A percentile compares a stretch with the other conserved stretches of the same genome.
Evolutionary conservation across 1,139 yeast species (phyloP).

Genomic region (Yamadazyma conglobata): DNA sequence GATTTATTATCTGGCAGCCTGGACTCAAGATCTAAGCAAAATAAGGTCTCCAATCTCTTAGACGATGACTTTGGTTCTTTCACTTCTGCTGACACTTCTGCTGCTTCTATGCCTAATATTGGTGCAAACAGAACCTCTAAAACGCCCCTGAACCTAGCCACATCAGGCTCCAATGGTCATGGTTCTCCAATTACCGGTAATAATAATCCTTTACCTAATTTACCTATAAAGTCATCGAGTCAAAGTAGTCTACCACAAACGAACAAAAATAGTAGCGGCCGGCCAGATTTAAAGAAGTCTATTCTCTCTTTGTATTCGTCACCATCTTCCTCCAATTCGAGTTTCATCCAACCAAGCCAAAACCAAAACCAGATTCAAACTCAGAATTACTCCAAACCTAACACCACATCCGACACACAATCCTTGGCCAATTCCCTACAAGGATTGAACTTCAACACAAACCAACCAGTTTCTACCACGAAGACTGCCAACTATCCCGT

Average conservation of each 20-base stretch:
- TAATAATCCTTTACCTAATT: slow-evolving; percentile 11
- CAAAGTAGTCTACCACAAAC: slow-evolving; percentile 32
- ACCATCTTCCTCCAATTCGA: slow-evolving; percentile 45
- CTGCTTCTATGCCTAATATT: slow-evolving; percentile 11
- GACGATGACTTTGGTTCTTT: slow-evolving; percentile 46
- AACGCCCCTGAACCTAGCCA: no score
- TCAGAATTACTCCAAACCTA: no score
- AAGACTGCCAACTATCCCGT: not conserved
- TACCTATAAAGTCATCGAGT: slow-evolving; percentile 10
- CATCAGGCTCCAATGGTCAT: slow-evolving; percentile 10
- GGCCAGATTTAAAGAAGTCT: slow-evolving; percentile 79
- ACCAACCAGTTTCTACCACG: slow-evolving; percentile 7
- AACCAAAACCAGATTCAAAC: slow-evolving; percentile 3
- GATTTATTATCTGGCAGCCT: no score
- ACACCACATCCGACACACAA: slow-evolving; percentile 1
- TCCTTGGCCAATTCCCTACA: slow-evolving; percentile 26
- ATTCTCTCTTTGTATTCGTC: slow-evolving; percentile 85
- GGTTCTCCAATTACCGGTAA: slow-evolving; percentile 3
- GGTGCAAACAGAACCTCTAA: slow-evolving; percentile 6
- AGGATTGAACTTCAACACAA: slow-evolving; percentile 28
- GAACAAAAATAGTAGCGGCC: slow-evolving; percentile 26
- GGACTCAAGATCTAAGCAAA: no score
- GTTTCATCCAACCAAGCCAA: slow-evolving; percentile 27
- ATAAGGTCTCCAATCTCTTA: slow-evolving; percentile 18
- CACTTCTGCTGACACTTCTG: slow-evolving; percentile 24